A percentile compares a stretch with the other conserved stretches of the same genome.
These are phyloP conservation scores for Collybia mongolica DNA, from an alignment of 768 basidiomycete genomes.

Conservation along the genomic window DNA sequence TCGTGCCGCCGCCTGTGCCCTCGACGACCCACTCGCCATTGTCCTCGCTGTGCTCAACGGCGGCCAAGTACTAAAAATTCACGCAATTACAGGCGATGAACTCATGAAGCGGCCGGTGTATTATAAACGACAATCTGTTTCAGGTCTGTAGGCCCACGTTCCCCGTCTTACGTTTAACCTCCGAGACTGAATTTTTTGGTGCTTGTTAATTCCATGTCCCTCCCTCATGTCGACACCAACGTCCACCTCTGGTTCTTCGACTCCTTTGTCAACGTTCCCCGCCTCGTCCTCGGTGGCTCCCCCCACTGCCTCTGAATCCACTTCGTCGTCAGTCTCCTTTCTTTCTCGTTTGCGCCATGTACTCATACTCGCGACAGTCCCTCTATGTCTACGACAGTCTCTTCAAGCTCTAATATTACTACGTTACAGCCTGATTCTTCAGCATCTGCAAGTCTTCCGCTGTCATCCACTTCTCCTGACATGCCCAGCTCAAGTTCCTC, in stretches of 20 bases:
- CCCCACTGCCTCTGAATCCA: slow-evolving; percentile 11
- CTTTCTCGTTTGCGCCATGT: slow-evolving; percentile 1
- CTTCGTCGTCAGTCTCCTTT: slow-evolving; percentile 12
- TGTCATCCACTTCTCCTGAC: slow-evolving; percentile 7
- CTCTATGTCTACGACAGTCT: no score
- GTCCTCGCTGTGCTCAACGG: no score
- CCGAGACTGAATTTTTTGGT: neutral
- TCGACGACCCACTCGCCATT: no score
- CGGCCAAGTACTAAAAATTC: no score
- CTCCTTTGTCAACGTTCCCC: slow-evolving; percentile 13
- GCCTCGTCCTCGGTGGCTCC: slow-evolving; percentile 12
- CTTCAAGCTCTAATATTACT: no score
- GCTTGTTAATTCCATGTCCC: slow-evolving; percentile 13
- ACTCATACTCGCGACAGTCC: no score
- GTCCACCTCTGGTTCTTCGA: slow-evolving; percentile 18
- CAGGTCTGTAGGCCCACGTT: slow-evolving; percentile 13
- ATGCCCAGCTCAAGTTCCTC: slow-evolving; percentile 13
- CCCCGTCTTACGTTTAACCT: slow-evolving; percentile 9
- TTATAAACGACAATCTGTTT: slow-evolving; percentile 3
- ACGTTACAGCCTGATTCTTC: slow-evolving; percentile 1
- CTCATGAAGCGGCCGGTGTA: no score
- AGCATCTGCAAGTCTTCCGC: neutral
- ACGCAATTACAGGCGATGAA: no score
- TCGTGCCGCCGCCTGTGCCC: no score
- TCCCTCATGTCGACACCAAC: slow-evolving; percentile 14